phyloP scores from a whole-genome alignment of 805 yeast species.

The Candida loeiensis region DNA sequence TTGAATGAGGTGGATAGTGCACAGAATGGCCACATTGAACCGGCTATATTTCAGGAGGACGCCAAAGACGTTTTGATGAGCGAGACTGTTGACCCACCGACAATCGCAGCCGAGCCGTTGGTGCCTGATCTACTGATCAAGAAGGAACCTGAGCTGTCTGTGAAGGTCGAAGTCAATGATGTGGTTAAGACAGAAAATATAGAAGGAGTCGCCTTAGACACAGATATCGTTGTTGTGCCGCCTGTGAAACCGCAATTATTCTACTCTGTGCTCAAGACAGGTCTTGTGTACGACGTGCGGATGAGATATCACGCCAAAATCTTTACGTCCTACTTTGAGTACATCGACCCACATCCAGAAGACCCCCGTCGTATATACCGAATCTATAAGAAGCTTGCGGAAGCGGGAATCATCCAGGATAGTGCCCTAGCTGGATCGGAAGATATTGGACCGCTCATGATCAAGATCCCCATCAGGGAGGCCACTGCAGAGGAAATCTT shows the following conservation, averaged over 20 bases:
- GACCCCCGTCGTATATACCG: constrained; percentile 96
- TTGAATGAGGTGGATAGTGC: neutral
- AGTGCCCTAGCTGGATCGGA: constrained; percentile 68
- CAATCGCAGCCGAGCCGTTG: neutral
- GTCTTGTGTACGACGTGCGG: constrained; percentile 91
- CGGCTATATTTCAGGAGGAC: neutral
- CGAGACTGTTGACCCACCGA: neutral
- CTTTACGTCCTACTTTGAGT: constrained; percentile 86
- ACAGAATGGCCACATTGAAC: neutral
- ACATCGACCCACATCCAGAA: constrained; percentile 98
- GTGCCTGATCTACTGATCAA: neutral
- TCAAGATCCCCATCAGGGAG: constrained; percentile 84
- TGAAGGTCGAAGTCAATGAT: neutral
- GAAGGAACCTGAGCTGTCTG: constrained; percentile 1
- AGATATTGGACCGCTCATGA: constrained; percentile 82
- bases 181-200: neutral
- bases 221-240: constrained; percentile 45
- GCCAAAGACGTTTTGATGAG: neutral
- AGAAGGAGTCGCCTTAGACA: neutral
- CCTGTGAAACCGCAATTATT: constrained; percentile 61
- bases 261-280: constrained; percentile 80
- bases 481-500: constrained; percentile 84
- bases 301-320: constrained; percentile 97
- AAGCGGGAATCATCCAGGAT: constrained; percentile 84
- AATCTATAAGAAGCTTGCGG: constrained; percentile 88